A percentile compares a stretch with the other conserved stretches of the same genome.
Evolutionary conservation across 345 rosid genomes (phyloP).

Genomic region (Corchorus capsularis): DNA sequence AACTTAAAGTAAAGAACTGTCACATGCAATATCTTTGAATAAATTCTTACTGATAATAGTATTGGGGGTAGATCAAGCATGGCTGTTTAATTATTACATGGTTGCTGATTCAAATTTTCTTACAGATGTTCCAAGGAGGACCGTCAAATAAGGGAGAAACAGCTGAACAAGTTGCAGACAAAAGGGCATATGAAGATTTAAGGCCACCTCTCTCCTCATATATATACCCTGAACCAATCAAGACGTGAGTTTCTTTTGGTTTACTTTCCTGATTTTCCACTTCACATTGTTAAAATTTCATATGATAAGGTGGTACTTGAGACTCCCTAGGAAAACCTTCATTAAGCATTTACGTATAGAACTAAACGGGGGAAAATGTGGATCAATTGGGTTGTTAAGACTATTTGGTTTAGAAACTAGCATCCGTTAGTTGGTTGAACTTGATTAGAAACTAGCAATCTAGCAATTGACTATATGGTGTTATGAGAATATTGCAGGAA

Average conservation of each 20-base stretch:
- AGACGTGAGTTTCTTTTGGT: constrained; percentile 39
- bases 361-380: background rate
- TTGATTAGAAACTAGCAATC: background rate
- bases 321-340: background rate
- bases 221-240: constrained; percentile 50
- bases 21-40: background rate
- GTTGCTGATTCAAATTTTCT: constrained; percentile 16
- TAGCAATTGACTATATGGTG: background rate
- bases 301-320: background rate
- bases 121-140: constrained; percentile 61
- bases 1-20: background rate
- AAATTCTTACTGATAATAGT: too few species aligned
- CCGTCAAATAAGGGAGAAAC: constrained; percentile 45
- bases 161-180: constrained; percentile 63
- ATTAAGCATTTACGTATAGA: background rate
- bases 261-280: constrained; percentile 5
- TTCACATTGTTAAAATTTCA: background rate
- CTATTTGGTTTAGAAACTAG: too few species aligned
- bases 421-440: constrained; percentile 14
- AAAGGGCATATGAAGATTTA: constrained; percentile 59
- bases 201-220: constrained; percentile 54
- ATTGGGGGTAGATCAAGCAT: too few species aligned
- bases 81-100: background rate
- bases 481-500: background rate
- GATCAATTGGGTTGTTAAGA: background rate